Evolutionary conservation across 805 yeast species (phyloP).

Genomic region (Myxozyma kluyveri): DNA sequence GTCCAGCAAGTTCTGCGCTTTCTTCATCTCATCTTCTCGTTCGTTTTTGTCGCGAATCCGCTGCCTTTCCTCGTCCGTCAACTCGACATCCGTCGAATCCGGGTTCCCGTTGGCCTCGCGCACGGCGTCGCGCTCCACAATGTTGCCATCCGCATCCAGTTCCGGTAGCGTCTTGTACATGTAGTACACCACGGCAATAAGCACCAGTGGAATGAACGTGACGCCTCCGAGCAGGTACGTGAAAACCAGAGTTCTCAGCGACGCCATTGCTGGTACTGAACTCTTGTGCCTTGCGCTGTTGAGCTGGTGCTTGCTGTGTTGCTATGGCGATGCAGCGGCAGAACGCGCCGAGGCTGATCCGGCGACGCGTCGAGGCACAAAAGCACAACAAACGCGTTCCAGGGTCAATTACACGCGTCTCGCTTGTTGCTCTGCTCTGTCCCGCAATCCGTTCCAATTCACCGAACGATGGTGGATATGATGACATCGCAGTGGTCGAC

Average conservation of each 20-base stretch:
- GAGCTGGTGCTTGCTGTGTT: too few species aligned
- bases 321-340: too few species aligned
- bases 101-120: neutral
- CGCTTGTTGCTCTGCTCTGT: too few species aligned
- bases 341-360: too few species aligned
- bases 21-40: constrained; percentile 38
- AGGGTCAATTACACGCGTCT: too few species aligned
- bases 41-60: neutral
- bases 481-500: too few species aligned
- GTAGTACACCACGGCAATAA: constrained; percentile 43
- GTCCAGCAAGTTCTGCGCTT: constrained; percentile 54
- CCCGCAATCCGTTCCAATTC: too few species aligned
- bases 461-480: too few species aligned
- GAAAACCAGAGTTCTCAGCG: constrained; percentile 37
- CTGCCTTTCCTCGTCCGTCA: neutral
- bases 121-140: constrained; percentile 1
- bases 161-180: constrained; percentile 41
- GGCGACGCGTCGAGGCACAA: too few species aligned
- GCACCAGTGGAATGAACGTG: constrained; percentile 66
- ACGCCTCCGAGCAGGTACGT: constrained; percentile 75
- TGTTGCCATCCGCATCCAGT: constrained; percentile 26
- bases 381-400: too few species aligned
- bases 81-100: neutral
- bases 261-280: constrained; percentile 19
- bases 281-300: too few species aligned